A percentile compares a stretch with the other conserved stretches of the same genome.
These are phyloP conservation scores for Epichloe glyceriae DNA, from an alignment of 2,329 filamentous ascomycete genomes.

Conservation along the genomic window DNA sequence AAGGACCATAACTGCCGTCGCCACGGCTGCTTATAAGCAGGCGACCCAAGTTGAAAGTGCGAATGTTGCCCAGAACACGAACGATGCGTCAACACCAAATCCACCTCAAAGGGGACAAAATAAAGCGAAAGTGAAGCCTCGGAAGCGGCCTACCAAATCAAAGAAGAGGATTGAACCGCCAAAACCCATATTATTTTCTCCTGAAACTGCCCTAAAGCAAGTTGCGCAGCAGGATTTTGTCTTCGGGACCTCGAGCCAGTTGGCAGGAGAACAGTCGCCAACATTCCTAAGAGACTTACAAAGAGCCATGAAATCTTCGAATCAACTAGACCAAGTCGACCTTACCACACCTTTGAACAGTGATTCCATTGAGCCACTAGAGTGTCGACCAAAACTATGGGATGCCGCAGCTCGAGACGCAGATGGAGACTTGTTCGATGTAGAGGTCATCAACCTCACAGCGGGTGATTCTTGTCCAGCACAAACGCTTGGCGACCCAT, in stretches of 20 bases:
- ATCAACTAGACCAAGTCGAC: slow-evolving; percentile 26
- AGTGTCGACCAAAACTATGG: slow-evolving; percentile 45
- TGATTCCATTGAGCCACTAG: slow-evolving; percentile 21
- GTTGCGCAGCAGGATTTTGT: slow-evolving; percentile 61
- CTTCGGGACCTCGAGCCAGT: slow-evolving; percentile 77
- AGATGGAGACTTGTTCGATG: slow-evolving; percentile 49
- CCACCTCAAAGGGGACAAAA: slow-evolving; percentile 10
- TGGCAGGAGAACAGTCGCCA: slow-evolving; percentile 61
- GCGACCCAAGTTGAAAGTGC: slow-evolving; percentile 19
- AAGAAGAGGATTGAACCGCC: slow-evolving; percentile 28
- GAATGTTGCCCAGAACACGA: neutral
- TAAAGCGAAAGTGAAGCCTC: slow-evolving; percentile 21
- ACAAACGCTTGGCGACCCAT: slow-evolving; percentile 20
- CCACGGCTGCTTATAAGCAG: slow-evolving; percentile 53
- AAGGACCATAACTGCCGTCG: slow-evolving; percentile 65
- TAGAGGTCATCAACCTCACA: slow-evolving; percentile 48
- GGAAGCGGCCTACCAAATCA: slow-evolving; percentile 18
- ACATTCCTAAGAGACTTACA: slow-evolving; percentile 50
- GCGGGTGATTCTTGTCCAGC: slow-evolving; percentile 24
- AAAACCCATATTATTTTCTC: slow-evolving; percentile 50
- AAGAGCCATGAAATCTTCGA: slow-evolving; percentile 46
- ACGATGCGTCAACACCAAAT: neutral
- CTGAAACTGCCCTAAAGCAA: slow-evolving; percentile 51
- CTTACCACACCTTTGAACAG: slow-evolving; percentile 28
- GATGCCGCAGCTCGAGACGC: slow-evolving; percentile 53